Evolutionary conservation across 768 basidiomycete genomes (phyloP), one percentile per base, ranked within the genome.

Genomic region (Sarcodon aspratus): DNA sequence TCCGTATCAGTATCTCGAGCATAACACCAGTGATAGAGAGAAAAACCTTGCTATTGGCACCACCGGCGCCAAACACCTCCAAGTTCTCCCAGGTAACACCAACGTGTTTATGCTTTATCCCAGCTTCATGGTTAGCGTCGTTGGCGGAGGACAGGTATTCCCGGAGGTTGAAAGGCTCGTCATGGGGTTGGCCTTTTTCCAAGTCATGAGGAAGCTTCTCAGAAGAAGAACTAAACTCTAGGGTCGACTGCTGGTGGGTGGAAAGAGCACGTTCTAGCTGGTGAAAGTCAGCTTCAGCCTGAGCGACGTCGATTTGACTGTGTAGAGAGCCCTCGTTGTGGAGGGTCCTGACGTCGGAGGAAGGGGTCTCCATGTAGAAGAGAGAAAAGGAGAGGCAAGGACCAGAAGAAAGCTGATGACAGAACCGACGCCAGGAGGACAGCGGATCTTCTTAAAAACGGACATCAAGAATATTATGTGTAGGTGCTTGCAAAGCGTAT

Each of bases 51-150:
- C 66, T 69, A 59, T 75, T 69, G 9, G 65, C 57, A 10, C 74
- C 75, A 15, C 81, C 84, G 3, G 70, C 50, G 33, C 78, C 81
- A 6, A 76, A 67, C 33, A 86, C 85, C 50, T 78, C 67, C 1
- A 88, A 65, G 54, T 80, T 70, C 46, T 83, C 74, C 85, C 85
- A 88, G 21, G 77, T 76, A 18, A 88, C 78, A 33, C 83, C 83
- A 7, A 87, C 82, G 51, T 82, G 79, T 71, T 87, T 87, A 56
- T 81, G 79, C 50, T 74, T 75, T 44, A 85, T 80, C 12, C 84
- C 84, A 2, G 80, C 81, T 15, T 63, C 59, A 48, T 84, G 74
- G 46, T 77, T 72, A 1, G 78, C 77, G 55, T 84, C 81, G 57
- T 82, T 84, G 11, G 76, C 80, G 7, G 76, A 76, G 3, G 76